Conservation (phyloP, 345 rosid species). For the Populus alba region DNA sequence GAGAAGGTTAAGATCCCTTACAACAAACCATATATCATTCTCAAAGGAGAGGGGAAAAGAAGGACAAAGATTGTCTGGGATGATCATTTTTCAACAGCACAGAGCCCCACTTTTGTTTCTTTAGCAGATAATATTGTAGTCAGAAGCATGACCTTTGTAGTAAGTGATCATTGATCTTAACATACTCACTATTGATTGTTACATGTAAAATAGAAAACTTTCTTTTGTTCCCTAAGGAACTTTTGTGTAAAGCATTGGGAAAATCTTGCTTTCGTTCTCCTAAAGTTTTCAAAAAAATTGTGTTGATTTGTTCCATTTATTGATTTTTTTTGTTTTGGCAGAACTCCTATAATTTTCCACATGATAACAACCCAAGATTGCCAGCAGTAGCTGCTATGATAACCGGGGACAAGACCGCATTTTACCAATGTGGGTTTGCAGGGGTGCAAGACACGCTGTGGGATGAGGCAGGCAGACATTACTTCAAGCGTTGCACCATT, state of each 20-base stretch:
- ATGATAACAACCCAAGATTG: conserved; percentile 28
- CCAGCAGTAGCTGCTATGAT: conserved; percentile 72
- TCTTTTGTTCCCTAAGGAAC: too few species aligned
- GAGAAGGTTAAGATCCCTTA: conserved; percentile 70
- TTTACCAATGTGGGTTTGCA: conserved; percentile 54
- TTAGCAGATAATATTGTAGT: conserved; percentile 59
- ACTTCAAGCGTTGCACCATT: conserved; percentile 55
- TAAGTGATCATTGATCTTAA: conserved; percentile 1
- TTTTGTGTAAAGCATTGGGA: too few species aligned
- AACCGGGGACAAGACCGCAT: conserved; percentile 57
- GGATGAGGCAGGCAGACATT: conserved; percentile 71
- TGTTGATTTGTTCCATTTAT: not conserved
- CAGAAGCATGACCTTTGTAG: conserved; percentile 52
- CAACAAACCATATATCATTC: conserved; percentile 59
- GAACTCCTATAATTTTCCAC: conserved; percentile 64
- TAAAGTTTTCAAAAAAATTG: not conserved
- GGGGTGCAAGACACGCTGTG: conserved; percentile 82
- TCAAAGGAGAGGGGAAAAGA: conserved; percentile 56
- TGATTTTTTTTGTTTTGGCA: conserved; percentile 11
- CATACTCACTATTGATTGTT: not conserved
- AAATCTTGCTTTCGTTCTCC: not conserved
- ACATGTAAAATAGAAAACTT: too few species aligned
- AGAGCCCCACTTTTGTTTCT: conserved; percentile 63
- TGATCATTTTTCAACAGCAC: conserved; percentile 40
- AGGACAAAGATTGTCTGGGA: conserved; percentile 61